A percentile compares a stretch with the other conserved stretches of the same genome.
Conservation (phyloP, 495 filamentous ascomycete species). For the Lichenothelia convexa region DNA sequence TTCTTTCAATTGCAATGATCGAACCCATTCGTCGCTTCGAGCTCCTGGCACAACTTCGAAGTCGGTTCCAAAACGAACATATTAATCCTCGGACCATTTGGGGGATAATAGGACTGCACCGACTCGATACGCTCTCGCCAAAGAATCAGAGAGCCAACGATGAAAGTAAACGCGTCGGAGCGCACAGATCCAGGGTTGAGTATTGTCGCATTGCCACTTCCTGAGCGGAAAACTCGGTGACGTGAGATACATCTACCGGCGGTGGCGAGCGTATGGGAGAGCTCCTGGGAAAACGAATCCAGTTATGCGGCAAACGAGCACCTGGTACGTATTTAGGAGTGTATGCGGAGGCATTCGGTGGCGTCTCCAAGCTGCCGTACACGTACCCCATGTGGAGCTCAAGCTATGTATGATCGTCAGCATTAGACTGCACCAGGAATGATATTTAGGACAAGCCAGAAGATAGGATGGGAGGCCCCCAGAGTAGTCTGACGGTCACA, state of each 20-base stretch:
- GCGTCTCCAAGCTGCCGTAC: conserved; percentile 16
- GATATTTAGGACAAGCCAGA: too few relatives aligned
- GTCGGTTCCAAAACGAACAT: too few relatives aligned
- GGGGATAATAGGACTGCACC: too few relatives aligned
- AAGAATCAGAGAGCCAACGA: too few relatives aligned
- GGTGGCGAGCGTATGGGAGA: not conserved
- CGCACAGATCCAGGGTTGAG: not conserved
- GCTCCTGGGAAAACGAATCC: not conserved
- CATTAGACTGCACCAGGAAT: not conserved
- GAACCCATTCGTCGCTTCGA: too few relatives aligned
- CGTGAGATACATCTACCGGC: not conserved
- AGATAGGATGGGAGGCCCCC: too few relatives aligned
- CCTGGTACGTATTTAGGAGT: not conserved
- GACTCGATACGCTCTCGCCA: too few relatives aligned
- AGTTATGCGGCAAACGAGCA: not conserved
- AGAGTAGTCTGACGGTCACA: too few relatives aligned
- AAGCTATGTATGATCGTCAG: conserved; percentile 5
- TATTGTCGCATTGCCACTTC: not conserved
- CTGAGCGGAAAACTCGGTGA: not conserved
- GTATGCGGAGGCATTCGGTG: conserved; percentile 12
- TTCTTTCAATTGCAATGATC: too few relatives aligned
- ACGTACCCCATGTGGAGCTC: conserved; percentile 24
- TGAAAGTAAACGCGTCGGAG: too few relatives aligned
- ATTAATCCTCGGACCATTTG: too few relatives aligned
- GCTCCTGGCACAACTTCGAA: too few relatives aligned